Evolutionary conservation across 2,329 filamentous ascomycete genomes (phyloP).

Genomic region (Aplosporella prunicola): DNA sequence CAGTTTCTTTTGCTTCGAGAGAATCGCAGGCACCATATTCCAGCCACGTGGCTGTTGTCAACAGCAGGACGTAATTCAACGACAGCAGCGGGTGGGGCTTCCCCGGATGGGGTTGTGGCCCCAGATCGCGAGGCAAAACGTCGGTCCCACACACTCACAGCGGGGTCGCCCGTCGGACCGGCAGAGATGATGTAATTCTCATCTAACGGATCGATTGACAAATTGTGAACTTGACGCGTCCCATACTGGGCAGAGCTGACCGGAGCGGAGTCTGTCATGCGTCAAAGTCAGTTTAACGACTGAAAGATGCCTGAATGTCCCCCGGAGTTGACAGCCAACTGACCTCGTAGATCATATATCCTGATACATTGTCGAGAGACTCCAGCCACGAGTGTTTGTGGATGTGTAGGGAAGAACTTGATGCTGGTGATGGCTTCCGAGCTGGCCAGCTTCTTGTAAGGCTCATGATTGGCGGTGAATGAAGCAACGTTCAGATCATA

Average conservation of each 20-base stretch:
- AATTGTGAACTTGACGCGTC: slow-evolving; percentile 53
- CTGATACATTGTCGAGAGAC: slow-evolving; percentile 66
- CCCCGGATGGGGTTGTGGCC: slow-evolving; percentile 28
- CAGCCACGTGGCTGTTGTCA: slow-evolving; percentile 37
- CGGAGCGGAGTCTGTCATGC: slow-evolving; percentile 26
- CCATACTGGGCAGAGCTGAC: slow-evolving; percentile 40
- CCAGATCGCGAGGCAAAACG: slow-evolving; percentile 37
- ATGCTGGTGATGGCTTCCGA: slow-evolving; percentile 71
- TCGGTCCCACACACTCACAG: slow-evolving; percentile 69
- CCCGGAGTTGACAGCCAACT: slow-evolving; percentile 14
- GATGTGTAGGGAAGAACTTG: slow-evolving; percentile 70
- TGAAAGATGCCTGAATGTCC: neutral
- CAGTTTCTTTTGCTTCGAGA: slow-evolving; percentile 49
- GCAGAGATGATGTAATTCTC: slow-evolving; percentile 80
- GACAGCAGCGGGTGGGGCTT: slow-evolving; percentile 47
- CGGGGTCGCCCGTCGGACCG: slow-evolving; percentile 59
- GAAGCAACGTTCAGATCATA: slow-evolving; percentile 60
- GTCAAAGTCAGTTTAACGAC: neutral
- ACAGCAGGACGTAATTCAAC: slow-evolving; percentile 50
- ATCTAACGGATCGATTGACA: slow-evolving; percentile 70
- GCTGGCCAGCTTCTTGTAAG: slow-evolving; percentile 47
- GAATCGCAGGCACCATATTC: slow-evolving; percentile 54
- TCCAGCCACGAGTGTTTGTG: slow-evolving; percentile 64
- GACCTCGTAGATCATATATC: slow-evolving; percentile 71
- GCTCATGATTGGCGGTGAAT: slow-evolving; percentile 45